phyloP scores from a whole-genome alignment of 352 stramenopile species.

The Globisporangium camurandrum region DNA sequence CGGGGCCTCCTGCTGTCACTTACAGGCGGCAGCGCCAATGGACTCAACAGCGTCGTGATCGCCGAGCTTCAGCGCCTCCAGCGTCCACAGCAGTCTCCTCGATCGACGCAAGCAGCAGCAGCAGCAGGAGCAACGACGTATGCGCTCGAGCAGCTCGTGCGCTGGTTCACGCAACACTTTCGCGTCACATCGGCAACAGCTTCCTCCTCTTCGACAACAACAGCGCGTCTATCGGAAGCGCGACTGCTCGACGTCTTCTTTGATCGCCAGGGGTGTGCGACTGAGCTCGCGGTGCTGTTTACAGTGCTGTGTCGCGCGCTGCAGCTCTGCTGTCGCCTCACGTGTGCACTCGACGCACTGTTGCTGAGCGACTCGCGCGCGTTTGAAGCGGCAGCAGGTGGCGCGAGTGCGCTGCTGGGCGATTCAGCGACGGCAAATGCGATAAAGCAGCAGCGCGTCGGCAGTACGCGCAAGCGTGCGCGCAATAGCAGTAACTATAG shows the following conservation, averaged over 20 bases:
- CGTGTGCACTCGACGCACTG: constrained; percentile 42
- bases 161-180: constrained; percentile 61
- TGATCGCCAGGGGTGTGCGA: constrained; percentile 24
- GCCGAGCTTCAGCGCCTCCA: constrained; percentile 25
- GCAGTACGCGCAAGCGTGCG: not conserved
- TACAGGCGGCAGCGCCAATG: constrained; percentile 18
- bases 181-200: constrained; percentile 5
- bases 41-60: constrained; percentile 36
- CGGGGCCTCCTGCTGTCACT: constrained; percentile 57
- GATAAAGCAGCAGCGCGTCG: constrained; percentile 1
- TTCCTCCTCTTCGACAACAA: too few relatives aligned
- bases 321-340: constrained; percentile 41
- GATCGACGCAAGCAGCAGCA: too few relatives aligned
- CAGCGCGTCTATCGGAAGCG: constrained; percentile 26
- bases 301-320: constrained; percentile 48
- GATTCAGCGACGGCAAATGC: too few relatives aligned
- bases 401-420: too few relatives aligned
- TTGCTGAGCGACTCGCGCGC: constrained; percentile 34
- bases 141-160: constrained; percentile 53
- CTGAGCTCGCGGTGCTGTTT: constrained; percentile 59
- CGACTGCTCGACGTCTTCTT: constrained; percentile 50
- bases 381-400: constrained; percentile 22
- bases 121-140: too few relatives aligned
- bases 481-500: constrained; percentile 1
- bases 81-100: too few relatives aligned